These are phyloP conservation scores for Aquanectria penicillioides DNA, from an alignment of 2,329 filamentous ascomycete genomes.

Conservation along the genomic window DNA sequence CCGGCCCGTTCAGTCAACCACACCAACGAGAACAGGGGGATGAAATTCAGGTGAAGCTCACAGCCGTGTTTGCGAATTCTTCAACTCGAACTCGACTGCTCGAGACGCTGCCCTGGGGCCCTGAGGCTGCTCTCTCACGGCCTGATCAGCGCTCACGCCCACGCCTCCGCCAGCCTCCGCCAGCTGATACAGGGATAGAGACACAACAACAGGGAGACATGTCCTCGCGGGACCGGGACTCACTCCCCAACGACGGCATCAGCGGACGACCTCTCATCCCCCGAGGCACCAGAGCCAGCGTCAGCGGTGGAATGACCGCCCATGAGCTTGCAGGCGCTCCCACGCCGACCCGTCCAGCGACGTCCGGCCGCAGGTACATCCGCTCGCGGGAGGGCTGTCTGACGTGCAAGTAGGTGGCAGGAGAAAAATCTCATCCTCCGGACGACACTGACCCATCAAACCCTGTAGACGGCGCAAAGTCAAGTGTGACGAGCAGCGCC, in stretches of 20 bases:
- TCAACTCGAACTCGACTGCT: not conserved
- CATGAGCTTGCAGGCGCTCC: conserved; percentile 18
- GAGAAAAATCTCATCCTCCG: fast-evolving
- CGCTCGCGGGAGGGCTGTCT: conserved; percentile 50
- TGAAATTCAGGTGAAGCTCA: not conserved
- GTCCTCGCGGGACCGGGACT: conserved; percentile 19
- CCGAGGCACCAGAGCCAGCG: conserved; percentile 22
- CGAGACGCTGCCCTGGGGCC: too few relatives aligned
- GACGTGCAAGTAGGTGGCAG: conserved; percentile 53
- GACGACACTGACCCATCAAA: conserved; percentile 13
- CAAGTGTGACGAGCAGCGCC: conserved; percentile 61
- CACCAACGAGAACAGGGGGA: conserved; percentile 3
- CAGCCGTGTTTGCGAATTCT: not conserved
- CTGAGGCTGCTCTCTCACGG: too few relatives aligned
- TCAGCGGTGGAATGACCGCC: conserved; percentile 7
- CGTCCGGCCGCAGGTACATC: conserved; percentile 36
- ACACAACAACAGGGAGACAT: not conserved
- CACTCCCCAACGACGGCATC: conserved; percentile 17
- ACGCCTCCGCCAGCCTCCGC: not conserved
- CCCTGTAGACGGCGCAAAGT: conserved; percentile 58
- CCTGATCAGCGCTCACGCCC: too few relatives aligned
- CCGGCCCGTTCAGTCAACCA: conserved; percentile 5
- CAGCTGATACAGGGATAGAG: not conserved
- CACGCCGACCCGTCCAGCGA: conserved; percentile 23
- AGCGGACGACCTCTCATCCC: conserved; percentile 33